Percentiles rank a stretch among this genome's conserved stretches.
These are phyloP conservation scores for Drechslerella stenobrocha DNA, from an alignment of 2,329 filamentous ascomycete species.

Conservation along the genomic window DNA sequence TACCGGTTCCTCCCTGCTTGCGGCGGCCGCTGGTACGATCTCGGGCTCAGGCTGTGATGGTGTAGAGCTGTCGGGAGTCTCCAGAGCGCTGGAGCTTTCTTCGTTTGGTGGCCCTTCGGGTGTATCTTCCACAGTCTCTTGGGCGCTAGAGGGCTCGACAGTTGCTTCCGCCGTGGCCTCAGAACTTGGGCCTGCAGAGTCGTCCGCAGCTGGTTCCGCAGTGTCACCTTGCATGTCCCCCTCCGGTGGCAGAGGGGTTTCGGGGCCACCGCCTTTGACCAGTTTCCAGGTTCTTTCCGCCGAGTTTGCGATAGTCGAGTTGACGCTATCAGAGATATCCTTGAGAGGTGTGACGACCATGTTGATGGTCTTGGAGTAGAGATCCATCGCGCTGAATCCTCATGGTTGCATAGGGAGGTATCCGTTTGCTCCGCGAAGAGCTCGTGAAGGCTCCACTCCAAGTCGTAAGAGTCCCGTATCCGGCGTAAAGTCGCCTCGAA, in stretches of 20 bases:
- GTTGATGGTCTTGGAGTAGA: conserved; percentile 49
- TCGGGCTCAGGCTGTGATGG: background rate
- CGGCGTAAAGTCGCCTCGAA: conserved; percentile 2
- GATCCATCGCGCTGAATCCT: conserved; percentile 45
- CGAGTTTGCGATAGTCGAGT: conserved; percentile 44
- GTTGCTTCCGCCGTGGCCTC: background rate
- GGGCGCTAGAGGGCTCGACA: conserved; percentile 9
- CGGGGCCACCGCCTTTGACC: conserved; percentile 22
- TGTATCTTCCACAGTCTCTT: conserved; percentile 1
- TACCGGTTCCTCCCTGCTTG: background rate
- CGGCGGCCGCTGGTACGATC: background rate
- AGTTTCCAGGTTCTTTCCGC: conserved; percentile 45
- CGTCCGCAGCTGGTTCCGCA: background rate
- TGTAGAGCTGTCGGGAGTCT: background rate
- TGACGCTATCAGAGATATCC: conserved; percentile 48
- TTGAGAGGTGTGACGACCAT: conserved; percentile 48
- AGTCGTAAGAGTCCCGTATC: conserved; percentile 12
- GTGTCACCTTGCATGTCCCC: conserved; percentile 21
- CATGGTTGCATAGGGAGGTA: conserved; percentile 38
- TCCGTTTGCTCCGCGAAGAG: conserved; percentile 22
- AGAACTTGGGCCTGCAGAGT: too few species aligned
- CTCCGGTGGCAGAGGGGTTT: conserved; percentile 13
- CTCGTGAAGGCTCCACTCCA: conserved; percentile 21
- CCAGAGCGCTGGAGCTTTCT: background rate
- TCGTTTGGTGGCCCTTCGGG: conserved; percentile 10